Evolutionary conservation across 495 filamentous ascomycete genomes (phyloP).

Genomic region (Aspergillus biplanus): DNA sequence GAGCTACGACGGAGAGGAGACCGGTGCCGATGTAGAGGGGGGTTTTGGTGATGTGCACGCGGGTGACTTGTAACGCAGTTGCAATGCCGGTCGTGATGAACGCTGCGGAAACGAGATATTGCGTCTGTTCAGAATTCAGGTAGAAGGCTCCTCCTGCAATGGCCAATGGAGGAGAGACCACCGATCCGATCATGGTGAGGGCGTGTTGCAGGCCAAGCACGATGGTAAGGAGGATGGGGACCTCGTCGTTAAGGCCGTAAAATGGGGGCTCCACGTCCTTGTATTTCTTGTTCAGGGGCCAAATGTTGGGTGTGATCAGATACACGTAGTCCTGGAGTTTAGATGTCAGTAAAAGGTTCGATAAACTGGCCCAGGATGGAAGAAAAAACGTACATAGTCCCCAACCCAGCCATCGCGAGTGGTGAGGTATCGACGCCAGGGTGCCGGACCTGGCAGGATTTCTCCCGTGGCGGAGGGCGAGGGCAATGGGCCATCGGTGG

Average conservation of each 20-base stretch:
- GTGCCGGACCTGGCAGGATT: not conserved
- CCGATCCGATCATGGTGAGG: constrained; percentile 60
- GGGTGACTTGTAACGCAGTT: constrained; percentile 78
- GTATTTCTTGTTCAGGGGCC: constrained; percentile 70
- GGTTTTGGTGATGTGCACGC: constrained; percentile 75
- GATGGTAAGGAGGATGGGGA: constrained; percentile 76
- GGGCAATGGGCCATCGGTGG: not conserved
- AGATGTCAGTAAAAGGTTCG: not conserved
- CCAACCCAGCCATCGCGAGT: constrained; percentile 18
- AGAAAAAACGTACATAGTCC: constrained; percentile 15
- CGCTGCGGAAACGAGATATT: constrained; percentile 83
- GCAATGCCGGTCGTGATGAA: constrained; percentile 81
- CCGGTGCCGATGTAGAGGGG: constrained; percentile 84
- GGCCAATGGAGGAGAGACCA: constrained; percentile 73
- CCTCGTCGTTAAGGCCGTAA: constrained; percentile 78
- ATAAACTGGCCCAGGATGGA: not conserved
- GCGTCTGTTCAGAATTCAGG: constrained; percentile 56
- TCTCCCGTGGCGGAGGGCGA: not conserved
- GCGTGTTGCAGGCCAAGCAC: constrained; percentile 69
- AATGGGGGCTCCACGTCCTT: constrained; percentile 66
- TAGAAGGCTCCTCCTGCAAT: constrained; percentile 72
- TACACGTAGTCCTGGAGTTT: constrained; percentile 65
- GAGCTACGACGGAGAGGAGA: constrained; percentile 79
- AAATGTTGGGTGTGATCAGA: constrained; percentile 72
- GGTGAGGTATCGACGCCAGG: constrained; percentile 15